Percentiles rank a stretch among this genome's conserved stretches.
These are phyloP conservation scores for Tubosaeta sp. DNA, from an alignment of 768 basidiomycete species.

Conservation along the genomic window DNA sequence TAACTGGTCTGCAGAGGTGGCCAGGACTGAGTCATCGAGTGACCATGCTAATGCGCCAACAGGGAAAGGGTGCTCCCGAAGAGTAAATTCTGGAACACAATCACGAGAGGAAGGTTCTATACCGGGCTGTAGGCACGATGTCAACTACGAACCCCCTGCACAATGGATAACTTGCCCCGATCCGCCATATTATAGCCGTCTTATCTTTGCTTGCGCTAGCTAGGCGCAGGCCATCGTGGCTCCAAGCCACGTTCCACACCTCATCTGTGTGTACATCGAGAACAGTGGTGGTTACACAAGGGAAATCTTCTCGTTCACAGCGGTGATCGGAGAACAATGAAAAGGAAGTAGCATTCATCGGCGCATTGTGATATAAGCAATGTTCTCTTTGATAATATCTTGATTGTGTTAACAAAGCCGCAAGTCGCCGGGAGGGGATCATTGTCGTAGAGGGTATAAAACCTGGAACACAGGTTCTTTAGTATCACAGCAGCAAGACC, in stretches of 20 bases:
- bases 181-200: slow-evolving; percentile 84
- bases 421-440: slow-evolving; percentile 88
- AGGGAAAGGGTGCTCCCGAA: slow-evolving; percentile 74
- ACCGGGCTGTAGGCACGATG: slow-evolving; percentile 35
- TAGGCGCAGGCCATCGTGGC: slow-evolving; percentile 77
- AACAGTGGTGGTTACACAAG: slow-evolving; percentile 78
- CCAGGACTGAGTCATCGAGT: slow-evolving; percentile 75
- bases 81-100: slow-evolving; percentile 52
- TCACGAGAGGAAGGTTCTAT: slow-evolving; percentile 49
- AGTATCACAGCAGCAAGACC: neutral
- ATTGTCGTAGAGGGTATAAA: slow-evolving; percentile 89
- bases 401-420: slow-evolving; percentile 82
- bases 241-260: slow-evolving; percentile 96
- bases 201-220: slow-evolving; percentile 89
- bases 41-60: slow-evolving; percentile 92
- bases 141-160: slow-evolving; percentile 4
- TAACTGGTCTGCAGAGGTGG: slow-evolving; percentile 75
- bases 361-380: slow-evolving; percentile 86
- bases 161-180: slow-evolving; percentile 56
- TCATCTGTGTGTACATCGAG: slow-evolving; percentile 86
- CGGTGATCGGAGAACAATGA: slow-evolving; percentile 87
- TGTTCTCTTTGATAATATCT: slow-evolving; percentile 70
- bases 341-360: slow-evolving; percentile 50
- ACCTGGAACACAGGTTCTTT: slow-evolving; percentile 40
- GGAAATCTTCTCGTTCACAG: slow-evolving; percentile 80